Percentiles rank a stretch among this genome's conserved stretches.
Evolutionary conservation across 345 rosid genomes (phyloP).

Genomic region (Viola odorata): DNA sequence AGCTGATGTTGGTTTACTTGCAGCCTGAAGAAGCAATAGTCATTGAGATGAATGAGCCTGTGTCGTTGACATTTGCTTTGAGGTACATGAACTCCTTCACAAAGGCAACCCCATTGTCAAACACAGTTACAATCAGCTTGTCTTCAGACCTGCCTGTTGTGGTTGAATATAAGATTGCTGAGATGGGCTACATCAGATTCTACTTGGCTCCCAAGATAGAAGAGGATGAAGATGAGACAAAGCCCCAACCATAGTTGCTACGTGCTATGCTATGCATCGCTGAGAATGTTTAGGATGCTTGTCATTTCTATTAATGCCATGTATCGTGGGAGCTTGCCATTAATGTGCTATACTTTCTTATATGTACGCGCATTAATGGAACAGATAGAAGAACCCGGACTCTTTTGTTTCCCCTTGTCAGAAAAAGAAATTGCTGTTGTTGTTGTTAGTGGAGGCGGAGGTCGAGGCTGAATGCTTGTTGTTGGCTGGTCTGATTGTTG

Average conservation of each 20-base stretch:
- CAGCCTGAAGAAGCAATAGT: slow-evolving; percentile 93
- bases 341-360: too few relatives aligned
- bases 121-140: slow-evolving; percentile 75
- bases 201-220: slow-evolving; percentile 98
- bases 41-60: slow-evolving; percentile 93
- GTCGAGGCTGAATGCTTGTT: too few relatives aligned
- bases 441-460: too few relatives aligned
- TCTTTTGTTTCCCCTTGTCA: too few relatives aligned
- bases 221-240: slow-evolving; percentile 86
- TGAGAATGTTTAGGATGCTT: background rate
- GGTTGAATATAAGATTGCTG: slow-evolving; percentile 97
- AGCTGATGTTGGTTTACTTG: background rate
- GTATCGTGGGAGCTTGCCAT: background rate
- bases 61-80: slow-evolving; percentile 81
- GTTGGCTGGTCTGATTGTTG: too few relatives aligned
- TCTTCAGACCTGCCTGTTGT: slow-evolving; percentile 96
- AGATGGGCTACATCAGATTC: slow-evolving; percentile 91
- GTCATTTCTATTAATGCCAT: background rate
- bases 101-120: slow-evolving; percentile 86
- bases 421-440: too few relatives aligned
- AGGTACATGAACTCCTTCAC: slow-evolving; percentile 98
- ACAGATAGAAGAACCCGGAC: too few relatives aligned
- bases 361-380: too few relatives aligned
- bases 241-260: slow-evolving; percentile 27
- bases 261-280: background rate